Percentiles rank a stretch among this genome's conserved stretches.
These are phyloP conservation scores for Trichoderma harzianum DNA, from an alignment of 2,329 filamentous ascomycete species.

Conservation along the genomic window DNA sequence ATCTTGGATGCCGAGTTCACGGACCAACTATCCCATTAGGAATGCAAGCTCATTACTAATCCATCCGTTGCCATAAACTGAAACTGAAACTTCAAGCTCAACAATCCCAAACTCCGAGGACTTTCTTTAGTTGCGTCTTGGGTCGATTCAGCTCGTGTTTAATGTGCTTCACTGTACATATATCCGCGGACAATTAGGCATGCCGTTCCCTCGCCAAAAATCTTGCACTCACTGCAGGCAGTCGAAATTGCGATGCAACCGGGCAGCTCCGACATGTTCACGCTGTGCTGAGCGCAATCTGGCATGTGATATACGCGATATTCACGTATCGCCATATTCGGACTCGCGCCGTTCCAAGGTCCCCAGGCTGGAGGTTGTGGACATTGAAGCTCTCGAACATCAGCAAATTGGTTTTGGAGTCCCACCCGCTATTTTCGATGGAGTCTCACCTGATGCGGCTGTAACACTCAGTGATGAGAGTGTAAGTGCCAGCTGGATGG, in stretches of 20 bases:
- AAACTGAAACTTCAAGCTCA: not conserved
- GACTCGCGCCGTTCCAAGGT: not conserved
- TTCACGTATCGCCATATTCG: not conserved
- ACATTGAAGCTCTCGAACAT: not conserved
- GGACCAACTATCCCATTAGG: not conserved
- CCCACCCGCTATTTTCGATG: not conserved
- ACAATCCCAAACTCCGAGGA: not conserved
- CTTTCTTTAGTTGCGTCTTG: not conserved
- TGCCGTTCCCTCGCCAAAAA: constrained; percentile 8
- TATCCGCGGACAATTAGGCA: not conserved
- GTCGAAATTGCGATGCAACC: not conserved
- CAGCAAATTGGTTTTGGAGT: not conserved
- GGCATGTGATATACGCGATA: not conserved
- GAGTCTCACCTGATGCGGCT: not conserved
- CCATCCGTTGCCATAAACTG: not conserved
- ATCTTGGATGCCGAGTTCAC: not conserved
- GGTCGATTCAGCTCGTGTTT: not conserved
- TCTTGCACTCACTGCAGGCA: constrained; percentile 5
- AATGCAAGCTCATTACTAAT: not conserved
- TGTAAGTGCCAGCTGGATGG: not conserved
- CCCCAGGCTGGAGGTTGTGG: not conserved
- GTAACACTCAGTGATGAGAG: not conserved
- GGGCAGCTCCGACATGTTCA: not conserved
- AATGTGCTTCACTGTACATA: not conserved
- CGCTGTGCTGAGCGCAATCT: constrained; percentile 4